Base-by-base conservation (phyloP, 768 basidiomycete genomes). In the Agrocybe pediades region DNA sequence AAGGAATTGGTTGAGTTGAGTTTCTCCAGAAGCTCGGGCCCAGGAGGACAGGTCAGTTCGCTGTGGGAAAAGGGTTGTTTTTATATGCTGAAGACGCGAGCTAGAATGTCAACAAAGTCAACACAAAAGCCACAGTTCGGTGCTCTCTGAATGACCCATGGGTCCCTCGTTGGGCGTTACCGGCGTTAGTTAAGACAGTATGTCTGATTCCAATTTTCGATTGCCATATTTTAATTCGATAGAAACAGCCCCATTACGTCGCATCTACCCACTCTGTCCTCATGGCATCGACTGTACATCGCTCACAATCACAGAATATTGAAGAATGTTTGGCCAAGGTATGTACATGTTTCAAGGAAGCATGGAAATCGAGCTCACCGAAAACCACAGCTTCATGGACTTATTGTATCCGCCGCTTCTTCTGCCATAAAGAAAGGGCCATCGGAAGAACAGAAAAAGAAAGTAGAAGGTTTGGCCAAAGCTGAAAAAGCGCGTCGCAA, bases 81-180 rank as follows among this genome's bases (percentile, higher is more conserved):
- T 49, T 44, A 2, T 41, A 16, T 19, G 30, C 17, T 43, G 9
- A 19, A 11, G 24, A 5, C 27, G 2, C 19, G 29, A 27, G 52
- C 13, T 60, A 92, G 89, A 90, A 93, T 59, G 91, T 93, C 33
- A 93, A 93, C 64, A 93, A 92, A 71, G 81, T 92, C n/a, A 92
- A 90, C 54, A 92, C 91, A 13, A 92, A 92, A 65, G 88, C 82
- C 0, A 86, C 83, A 0, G 60, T 87, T 15, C 76, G 86, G 39
- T 89, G 87, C 60, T 67, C 76, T 6, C 46, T 90, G 8, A 71
- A 84, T 47, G 72, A 82, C 23, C 11, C 46, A 0, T 62, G 61
- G 61, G 57, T 62, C 41, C 61, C 61, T 9, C 49, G 53, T 30
- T 62, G 61, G 61, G 58, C 55, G 5, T 15, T 55, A 9, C 56